Percentiles rank a stretch among this genome's conserved stretches.
Conservation (phyloP, 768 basidiomycete species). For the Chiua virens region DNA sequence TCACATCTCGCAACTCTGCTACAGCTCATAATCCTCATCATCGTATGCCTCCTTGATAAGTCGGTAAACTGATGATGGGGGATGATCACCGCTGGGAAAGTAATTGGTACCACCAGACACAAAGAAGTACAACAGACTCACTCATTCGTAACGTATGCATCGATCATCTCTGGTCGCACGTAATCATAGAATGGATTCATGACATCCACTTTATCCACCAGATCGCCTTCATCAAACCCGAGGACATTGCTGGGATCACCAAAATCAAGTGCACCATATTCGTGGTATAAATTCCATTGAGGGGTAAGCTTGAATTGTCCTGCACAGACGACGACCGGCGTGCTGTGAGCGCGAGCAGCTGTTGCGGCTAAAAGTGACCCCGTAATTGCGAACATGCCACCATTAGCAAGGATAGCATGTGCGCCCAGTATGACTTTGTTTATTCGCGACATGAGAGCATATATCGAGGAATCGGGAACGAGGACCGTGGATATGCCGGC, state of each 20-base stretch:
- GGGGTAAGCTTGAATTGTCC: slow-evolving; percentile 98
- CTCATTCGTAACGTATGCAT: slow-evolving; percentile 97
- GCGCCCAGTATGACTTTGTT: slow-evolving; percentile 96
- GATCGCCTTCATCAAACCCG: slow-evolving; percentile 73
- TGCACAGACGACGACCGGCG: slow-evolving; percentile 89
- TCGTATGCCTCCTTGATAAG: slow-evolving; percentile 94
- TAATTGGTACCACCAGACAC: slow-evolving; percentile 6
- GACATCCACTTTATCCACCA: slow-evolving; percentile 88
- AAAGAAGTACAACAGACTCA: slow-evolving; percentile 44
- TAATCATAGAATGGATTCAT: slow-evolving; percentile 98
- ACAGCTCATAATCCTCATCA: slow-evolving; percentile 86
- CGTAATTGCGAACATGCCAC: slow-evolving; percentile 88
- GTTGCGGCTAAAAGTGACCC: slow-evolving; percentile 84
- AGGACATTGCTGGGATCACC: slow-evolving; percentile 65
- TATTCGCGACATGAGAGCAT: slow-evolving; percentile 93
- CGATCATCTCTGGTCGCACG: slow-evolving; percentile 87
- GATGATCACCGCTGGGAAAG: slow-evolving; percentile 81
- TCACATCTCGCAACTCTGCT: slow-evolving; percentile 2
- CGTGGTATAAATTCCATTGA: slow-evolving; percentile 83
- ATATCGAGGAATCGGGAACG: slow-evolving; percentile 94
- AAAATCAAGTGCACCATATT: slow-evolving; percentile 82
- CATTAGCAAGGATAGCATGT: slow-evolving; percentile 95
- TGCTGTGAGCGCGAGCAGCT: slow-evolving; percentile 86
- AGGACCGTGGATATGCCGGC: slow-evolving; percentile 91
- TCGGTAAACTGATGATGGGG: slow-evolving; percentile 90